Conservation (phyloP, 2,329 filamentous ascomycete species). For the Sclerotinia borealis region DNA sequence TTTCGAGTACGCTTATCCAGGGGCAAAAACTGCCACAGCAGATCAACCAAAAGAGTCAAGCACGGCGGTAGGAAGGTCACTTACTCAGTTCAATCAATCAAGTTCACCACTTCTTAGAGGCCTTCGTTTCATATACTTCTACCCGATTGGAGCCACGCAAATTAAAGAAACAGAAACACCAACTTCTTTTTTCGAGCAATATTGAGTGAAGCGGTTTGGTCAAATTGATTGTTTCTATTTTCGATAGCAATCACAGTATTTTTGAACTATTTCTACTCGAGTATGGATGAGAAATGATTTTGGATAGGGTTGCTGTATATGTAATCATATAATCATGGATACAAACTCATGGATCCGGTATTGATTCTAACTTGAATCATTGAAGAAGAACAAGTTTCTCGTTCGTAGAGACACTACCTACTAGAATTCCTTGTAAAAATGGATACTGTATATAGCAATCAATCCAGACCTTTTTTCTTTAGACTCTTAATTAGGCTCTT, state of each 20-base stretch:
- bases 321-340: no score
- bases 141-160: background rate
- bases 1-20: constrained; percentile 12
- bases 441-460: no score
- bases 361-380: no score
- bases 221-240: background rate
- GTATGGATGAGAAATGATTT: no score
- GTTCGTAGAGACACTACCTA: no score
- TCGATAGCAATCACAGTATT: background rate
- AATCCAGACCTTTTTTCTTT: no score
- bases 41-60: constrained; percentile 11
- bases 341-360: no score
- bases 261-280: no score
- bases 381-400: no score
- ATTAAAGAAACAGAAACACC: background rate
- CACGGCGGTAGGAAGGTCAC: constrained; percentile 3
- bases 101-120: background rate
- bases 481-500: no score
- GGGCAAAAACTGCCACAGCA: constrained; percentile 11
- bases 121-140: background rate
- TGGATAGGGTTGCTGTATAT: no score
- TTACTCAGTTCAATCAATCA: background rate
- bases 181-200: background rate
- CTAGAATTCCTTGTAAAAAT: no score
- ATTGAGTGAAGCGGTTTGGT: background rate